Evolutionary conservation across 2,329 filamentous ascomycete species (phyloP).

Genomic region (Penicillium digitatum): DNA sequence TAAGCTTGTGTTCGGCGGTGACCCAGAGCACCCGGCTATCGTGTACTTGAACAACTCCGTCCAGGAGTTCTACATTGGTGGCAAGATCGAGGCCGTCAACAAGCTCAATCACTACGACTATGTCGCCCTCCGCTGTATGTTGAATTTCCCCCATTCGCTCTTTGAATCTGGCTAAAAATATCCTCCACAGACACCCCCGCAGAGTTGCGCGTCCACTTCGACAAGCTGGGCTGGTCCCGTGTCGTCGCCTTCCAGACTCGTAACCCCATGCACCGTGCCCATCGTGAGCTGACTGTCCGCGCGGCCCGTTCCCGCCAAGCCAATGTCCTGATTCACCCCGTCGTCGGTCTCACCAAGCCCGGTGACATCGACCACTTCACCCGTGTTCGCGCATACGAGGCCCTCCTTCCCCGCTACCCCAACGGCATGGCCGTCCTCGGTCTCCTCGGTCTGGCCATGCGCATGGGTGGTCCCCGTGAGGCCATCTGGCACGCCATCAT

Average conservation of each 20-base stretch:
- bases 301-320: constrained; percentile 93
- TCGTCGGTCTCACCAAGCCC: constrained; percentile 96
- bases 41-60: constrained; percentile 80
- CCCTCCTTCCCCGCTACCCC: constrained; percentile 90
- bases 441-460: constrained; percentile 93
- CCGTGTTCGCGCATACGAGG: constrained; percentile 97
- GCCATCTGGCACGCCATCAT: constrained; percentile 99
- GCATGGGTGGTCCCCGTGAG: constrained; percentile 97
- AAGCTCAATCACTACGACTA: constrained; percentile 98
- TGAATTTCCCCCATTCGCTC: neutral
- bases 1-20: constrained; percentile 88
- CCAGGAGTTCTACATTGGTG: constrained; percentile 87
- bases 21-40: constrained; percentile 86
- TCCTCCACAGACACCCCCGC: constrained; percentile 70
- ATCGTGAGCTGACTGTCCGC: constrained; percentile 95
- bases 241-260: constrained; percentile 99
- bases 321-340: constrained; percentile 98
- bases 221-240: constrained; percentile 97
- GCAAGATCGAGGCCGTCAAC: constrained; percentile 93
- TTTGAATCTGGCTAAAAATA: constrained; percentile 6
- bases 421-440: constrained; percentile 98
- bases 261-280: constrained; percentile 99
- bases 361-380: constrained; percentile 99
- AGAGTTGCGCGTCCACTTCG: constrained; percentile 92
- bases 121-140: constrained; percentile 84